Conservation (phyloP, 2,329 filamentous ascomycete genomes). For the Ascochyta rabiei region DNA sequence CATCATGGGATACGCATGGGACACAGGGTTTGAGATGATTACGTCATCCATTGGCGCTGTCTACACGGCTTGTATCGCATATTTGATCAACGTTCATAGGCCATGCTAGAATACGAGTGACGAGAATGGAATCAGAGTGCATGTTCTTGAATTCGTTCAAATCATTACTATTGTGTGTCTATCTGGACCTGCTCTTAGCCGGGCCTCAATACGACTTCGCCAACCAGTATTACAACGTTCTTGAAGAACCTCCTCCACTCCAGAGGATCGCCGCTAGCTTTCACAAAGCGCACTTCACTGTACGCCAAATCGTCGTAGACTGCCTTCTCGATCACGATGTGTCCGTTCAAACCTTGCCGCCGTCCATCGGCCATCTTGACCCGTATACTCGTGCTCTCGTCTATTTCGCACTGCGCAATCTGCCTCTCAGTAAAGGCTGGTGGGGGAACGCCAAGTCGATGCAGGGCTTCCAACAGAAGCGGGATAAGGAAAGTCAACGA, state of each 20-base stretch:
- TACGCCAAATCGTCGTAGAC: constrained; percentile 69
- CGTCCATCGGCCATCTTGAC: constrained; percentile 77
- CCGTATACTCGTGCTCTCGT: constrained; percentile 68
- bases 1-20: too few species aligned
- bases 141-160: not conserved
- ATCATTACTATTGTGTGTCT: constrained; percentile 4
- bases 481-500: constrained; percentile 76
- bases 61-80: too few species aligned
- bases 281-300: constrained; percentile 84
- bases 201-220: constrained; percentile 72
- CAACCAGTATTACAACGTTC: constrained; percentile 85
- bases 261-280: constrained; percentile 92
- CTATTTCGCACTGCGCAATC: constrained; percentile 43
- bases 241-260: constrained; percentile 99
- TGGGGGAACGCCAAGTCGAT: constrained; percentile 82
- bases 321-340: constrained; percentile 75
- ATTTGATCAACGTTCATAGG: too few species aligned
- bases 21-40: too few species aligned
- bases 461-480: constrained; percentile 79
- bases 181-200: constrained; percentile 14
- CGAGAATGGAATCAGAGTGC: not conserved
- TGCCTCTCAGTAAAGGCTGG: constrained; percentile 50
- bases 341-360: constrained; percentile 74
- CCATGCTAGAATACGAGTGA: too few species aligned
- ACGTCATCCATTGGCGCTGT: too few species aligned